Base-by-base conservation (phyloP, 208 protist genomes). In the Wallacemonas sp. region DNA sequence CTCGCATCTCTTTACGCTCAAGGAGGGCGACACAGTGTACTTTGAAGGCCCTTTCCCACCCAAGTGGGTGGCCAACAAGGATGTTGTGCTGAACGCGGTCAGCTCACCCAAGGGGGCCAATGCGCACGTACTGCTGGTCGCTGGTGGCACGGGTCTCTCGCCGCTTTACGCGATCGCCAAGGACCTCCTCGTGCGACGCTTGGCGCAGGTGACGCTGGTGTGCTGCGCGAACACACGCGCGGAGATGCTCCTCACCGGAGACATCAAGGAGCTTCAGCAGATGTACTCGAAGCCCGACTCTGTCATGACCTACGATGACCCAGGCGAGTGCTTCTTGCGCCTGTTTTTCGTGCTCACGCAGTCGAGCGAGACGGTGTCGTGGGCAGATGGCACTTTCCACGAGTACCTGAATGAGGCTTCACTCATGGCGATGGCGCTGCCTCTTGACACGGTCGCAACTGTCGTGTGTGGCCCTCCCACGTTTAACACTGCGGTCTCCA, bases 391-490 rank as follows among this genome's bases (percentile, higher is more conserved):
- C 4, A 45, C 49, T 4, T 49, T 46, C 30, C 22, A 46, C 5
- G 68, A 39, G 31, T 54, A 55, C 41, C 27, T 70, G 21, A 19
- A 30, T 39, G 59, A 0, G 28, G 28, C 24, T 8, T 58, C 51
- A 26, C 0, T 66, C 44, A 55, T 38, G 41, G 30, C 61, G n/a
- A 62, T 58, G 51, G 24, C 44, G 56, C 41, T 47, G 19, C 56
- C 39, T 22, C 9, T 22, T 9, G 61, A 66, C 22, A 54, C 65
- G 1, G 58, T 82, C 24, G 76, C 77, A 2, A 68, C 45, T 11
- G 75, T 91, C 11, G 45, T 94, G 2, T 91, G 88, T 34, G 88
- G 88, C 2, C 82, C 88, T 27, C 74, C 74, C 0, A 54, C 44
- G 2, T 91, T 93, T 71, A 74, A 74, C 15, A 54, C 68, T 22